Base-by-base conservation (phyloP, 257 asterid species). In the Ilex aquifolium region DNA sequence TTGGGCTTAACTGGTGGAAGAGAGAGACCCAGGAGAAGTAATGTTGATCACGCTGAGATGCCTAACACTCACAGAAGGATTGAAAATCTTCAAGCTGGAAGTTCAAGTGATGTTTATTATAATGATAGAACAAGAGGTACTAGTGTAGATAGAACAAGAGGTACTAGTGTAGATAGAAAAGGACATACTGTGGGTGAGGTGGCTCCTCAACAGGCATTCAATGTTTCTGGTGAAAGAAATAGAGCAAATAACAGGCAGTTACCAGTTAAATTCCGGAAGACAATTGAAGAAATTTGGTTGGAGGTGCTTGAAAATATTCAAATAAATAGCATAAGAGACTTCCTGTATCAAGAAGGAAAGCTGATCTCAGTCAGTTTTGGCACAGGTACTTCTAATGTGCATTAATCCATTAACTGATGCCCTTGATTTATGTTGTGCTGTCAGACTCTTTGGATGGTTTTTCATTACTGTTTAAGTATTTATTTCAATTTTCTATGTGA, bases 301-400 rank as follows among this genome's bases (percentile, higher is more conserved):
- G 81, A 81, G 3, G 95, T 89, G 73, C 88, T 92, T 71, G 81
- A 69, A 65, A 85, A 76, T 69, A 77, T 92, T 67, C 85, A 84
- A 36, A 57, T 82, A 53, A 79, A 76, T 74, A 76, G 78, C 80
- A 55, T 92, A 59, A 80, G 76, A 71, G 87, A 89, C 84, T 86
- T 92, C 76, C 65, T 92, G 87, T 69, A 73, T 75, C 80, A 65
- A 50, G 95, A 92, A 84, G 99, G 91, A 66, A 87, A 82, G 87
- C 89, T 92, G 64, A 72, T 79, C 66, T 85, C 96, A 1, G 76
- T 89, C 76, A 78, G 83, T 75, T 83, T 77, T 66, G 97, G 94
- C 57, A 81, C 90, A 88, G 98, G 98, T 91, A 91, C 63, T 74
- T 32, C 55, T 40, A 56, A 17, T 58, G n/a, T 54, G 67, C 67